Evolutionary conservation across 257 asterid genomes (phyloP).

Genomic region (Sherardia arvensis): DNA sequence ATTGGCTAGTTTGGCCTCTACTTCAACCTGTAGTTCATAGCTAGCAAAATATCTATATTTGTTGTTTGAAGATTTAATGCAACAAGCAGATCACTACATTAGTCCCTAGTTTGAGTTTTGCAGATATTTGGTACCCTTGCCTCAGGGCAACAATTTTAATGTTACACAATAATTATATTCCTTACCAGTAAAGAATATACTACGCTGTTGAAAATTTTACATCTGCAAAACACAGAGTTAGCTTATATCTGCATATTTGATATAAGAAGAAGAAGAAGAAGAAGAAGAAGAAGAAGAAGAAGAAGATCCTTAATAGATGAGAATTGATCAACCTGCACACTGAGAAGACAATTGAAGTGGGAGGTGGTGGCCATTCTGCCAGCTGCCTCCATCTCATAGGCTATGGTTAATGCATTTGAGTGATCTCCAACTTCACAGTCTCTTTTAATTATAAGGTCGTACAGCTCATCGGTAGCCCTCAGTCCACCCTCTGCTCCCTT

Average conservation of each 20-base stretch:
- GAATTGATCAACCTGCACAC: constrained; percentile 61
- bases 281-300: background rate
- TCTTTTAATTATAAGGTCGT: constrained; percentile 85
- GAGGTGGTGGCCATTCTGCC: constrained; percentile 97
- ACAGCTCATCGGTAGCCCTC: constrained; percentile 88
- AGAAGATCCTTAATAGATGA: background rate
- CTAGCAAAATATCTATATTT: background rate
- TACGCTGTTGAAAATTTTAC: background rate
- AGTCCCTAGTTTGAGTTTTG: background rate
- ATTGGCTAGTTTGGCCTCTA: background rate
- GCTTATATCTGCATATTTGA: background rate
- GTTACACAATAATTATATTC: background rate
- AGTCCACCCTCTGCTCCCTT: constrained; percentile 94
- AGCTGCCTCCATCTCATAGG: constrained; percentile 98
- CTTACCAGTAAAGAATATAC: background rate
- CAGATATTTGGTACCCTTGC: background rate
- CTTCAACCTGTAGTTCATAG: background rate
- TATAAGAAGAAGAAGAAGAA: background rate
- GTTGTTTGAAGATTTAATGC: background rate
- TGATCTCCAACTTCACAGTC: constrained; percentile 96
- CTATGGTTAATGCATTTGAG: constrained; percentile 93
- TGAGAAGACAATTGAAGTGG: constrained; percentile 95
- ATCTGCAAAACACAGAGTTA: background rate
- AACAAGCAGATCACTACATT: background rate
- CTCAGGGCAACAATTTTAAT: background rate